phyloP scores from a whole-genome alignment of 1,284 basidiomycete species.

The Trichosporon coremiiforme region DNA sequence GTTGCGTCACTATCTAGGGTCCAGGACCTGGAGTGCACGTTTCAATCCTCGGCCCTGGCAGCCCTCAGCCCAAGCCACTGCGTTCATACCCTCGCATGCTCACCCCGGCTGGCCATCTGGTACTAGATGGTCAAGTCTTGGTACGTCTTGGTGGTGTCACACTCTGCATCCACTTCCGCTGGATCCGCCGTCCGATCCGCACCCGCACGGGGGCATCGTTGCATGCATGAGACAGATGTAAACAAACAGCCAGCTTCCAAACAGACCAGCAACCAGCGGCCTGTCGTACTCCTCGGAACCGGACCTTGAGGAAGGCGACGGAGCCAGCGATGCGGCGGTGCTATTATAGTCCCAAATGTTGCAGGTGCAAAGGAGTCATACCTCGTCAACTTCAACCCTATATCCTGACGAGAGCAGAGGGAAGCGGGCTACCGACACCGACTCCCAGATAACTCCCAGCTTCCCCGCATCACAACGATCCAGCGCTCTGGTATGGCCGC shows the following conservation, averaged over 20 bases:
- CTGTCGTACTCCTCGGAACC: background rate
- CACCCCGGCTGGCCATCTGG: background rate
- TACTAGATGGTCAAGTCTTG: background rate
- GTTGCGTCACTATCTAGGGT: conserved; percentile 14
- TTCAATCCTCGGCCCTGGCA: background rate
- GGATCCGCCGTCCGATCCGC: background rate
- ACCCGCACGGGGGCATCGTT: background rate
- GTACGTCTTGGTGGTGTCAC: background rate
- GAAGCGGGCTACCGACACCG: background rate
- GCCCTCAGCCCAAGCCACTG: background rate
- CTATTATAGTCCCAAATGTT: background rate
- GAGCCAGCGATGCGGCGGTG: background rate
- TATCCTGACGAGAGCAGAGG: background rate
- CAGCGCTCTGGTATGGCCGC: too few relatives aligned
- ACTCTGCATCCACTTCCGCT: background rate
- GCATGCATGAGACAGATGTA: background rate
- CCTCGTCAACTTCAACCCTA: background rate
- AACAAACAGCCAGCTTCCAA: background rate
- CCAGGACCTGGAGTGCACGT: conserved; percentile 5
- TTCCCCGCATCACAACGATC: too few relatives aligned
- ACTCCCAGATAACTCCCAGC: background rate
- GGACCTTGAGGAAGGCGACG: background rate
- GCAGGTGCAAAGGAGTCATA: background rate
- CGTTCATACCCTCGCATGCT: too few relatives aligned
- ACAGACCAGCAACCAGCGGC: background rate